phyloP scores from a whole-genome alignment of 768 basidiomycete species.

The Lactarius trivialis region DNA sequence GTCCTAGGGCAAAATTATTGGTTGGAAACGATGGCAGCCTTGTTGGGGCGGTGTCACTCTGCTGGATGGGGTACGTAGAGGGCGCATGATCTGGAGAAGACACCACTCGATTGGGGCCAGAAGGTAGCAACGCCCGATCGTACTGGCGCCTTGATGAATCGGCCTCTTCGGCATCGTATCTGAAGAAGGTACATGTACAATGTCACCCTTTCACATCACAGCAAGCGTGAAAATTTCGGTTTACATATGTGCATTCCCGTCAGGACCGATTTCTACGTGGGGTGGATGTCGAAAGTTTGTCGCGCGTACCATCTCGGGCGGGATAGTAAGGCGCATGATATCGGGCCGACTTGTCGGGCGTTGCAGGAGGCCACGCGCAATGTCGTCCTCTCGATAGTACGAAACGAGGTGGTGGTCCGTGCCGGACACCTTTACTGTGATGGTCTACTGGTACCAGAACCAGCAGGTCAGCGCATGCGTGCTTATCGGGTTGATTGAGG shows the following conservation, averaged over 20 bases:
- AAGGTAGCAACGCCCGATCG: constrained; percentile 13
- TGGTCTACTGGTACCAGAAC: constrained; percentile 47
- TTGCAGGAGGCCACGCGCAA: constrained; percentile 60
- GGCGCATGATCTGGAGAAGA: constrained; percentile 10
- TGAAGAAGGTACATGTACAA: constrained; percentile 12
- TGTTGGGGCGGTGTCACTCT: neutral
- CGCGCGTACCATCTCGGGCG: constrained; percentile 68
- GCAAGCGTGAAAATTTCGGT: constrained; percentile 22
- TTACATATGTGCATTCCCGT: constrained; percentile 63
- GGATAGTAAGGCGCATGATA: constrained; percentile 66
- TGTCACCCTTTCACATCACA: neutral
- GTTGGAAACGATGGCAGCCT: neutral
- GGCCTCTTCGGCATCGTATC: constrained; percentile 24
- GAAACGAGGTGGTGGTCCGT: constrained; percentile 79
- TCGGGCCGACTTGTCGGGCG: constrained; percentile 64
- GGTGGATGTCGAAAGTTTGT: constrained; percentile 83
- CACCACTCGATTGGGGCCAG: constrained; percentile 5
- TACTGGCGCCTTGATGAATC: constrained; percentile 21
- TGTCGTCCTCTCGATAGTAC: constrained; percentile 78
- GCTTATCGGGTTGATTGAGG: neutral
- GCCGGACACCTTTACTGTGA: constrained; percentile 73
- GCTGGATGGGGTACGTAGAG: constrained; percentile 14
- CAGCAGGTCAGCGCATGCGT: constrained; percentile 2
- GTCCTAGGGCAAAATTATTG: neutral
- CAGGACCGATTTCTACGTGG: constrained; percentile 64